Evolutionary conservation across 2,329 filamentous ascomycete genomes (phyloP).

Genomic region (Nakataea oryzae): DNA sequence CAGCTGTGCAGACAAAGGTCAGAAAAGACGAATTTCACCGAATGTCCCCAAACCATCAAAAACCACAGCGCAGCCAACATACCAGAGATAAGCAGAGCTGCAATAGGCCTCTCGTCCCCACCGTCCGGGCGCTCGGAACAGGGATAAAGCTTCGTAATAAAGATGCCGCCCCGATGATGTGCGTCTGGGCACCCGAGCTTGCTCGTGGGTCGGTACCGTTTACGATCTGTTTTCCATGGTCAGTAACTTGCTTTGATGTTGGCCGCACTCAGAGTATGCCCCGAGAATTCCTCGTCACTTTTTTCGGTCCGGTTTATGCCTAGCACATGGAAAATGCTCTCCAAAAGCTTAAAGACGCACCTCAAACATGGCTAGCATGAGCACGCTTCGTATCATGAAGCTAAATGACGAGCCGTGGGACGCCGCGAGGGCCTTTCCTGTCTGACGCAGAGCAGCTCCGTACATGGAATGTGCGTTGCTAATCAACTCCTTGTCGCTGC

Average conservation of each 20-base stretch:
- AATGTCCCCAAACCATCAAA: too few species aligned
- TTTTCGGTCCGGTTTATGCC: too few species aligned
- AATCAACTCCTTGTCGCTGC: constrained; percentile 32
- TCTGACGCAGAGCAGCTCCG: constrained; percentile 38
- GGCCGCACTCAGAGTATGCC: background rate
- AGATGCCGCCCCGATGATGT: constrained; percentile 49
- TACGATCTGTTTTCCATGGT: constrained; percentile 24
- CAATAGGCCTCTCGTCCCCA: constrained; percentile 39
- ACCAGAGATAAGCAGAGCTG: constrained; percentile 49
- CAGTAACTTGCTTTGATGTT: background rate
- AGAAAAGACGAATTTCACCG: too few species aligned
- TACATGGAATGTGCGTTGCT: constrained; percentile 41
- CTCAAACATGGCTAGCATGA: constrained; percentile 52
- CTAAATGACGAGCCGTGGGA: constrained; percentile 23
- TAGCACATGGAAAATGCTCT: too few species aligned
- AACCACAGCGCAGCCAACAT: constrained; percentile 8
- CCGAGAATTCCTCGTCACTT: too few species aligned
- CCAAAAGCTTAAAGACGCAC: constrained; percentile 23
- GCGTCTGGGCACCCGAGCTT: constrained; percentile 40
- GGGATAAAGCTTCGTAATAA: constrained; percentile 39
- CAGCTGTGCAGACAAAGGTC: constrained; percentile 17
- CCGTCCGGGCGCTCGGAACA: constrained; percentile 22
- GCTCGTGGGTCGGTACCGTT: constrained; percentile 26
- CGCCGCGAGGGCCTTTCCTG: constrained; percentile 27
- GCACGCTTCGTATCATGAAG: constrained; percentile 38